Conservation (phyloP, 371 early-diverging fungal genomes). For the Capillidium heterosporum region DNA sequence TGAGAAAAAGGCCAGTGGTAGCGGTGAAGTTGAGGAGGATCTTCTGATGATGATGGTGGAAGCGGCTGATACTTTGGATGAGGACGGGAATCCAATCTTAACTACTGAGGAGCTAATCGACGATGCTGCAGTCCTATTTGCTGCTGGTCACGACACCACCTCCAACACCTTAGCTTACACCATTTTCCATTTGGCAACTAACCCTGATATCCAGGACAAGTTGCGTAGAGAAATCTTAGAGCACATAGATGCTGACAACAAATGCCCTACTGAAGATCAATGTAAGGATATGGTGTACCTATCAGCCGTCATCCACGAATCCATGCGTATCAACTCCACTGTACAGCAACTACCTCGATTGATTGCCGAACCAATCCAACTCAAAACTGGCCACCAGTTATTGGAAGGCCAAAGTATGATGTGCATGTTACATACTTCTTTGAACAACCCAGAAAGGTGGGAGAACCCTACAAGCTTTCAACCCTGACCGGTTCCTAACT, state of each 20-base stretch:
- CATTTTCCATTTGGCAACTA: not conserved
- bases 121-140: not conserved
- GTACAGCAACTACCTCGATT: not conserved
- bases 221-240: not conserved
- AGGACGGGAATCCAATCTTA: no score
- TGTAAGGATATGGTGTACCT: not conserved
- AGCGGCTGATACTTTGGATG: no score
- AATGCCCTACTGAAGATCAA: not conserved
- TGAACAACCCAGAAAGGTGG: not conserved
- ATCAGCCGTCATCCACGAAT: not conserved
- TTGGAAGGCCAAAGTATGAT: not conserved
- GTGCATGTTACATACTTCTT: not conserved
- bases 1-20: conserved; percentile 1
- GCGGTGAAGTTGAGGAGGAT: not conserved
- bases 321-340: not conserved
- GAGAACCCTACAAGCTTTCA: not conserved
- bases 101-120: not conserved
- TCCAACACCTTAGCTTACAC: not conserved
- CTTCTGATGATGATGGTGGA: not conserved
- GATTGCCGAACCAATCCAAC: not conserved
- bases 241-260: not conserved
- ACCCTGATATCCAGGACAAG: not conserved
- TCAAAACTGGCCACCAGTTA: no score
- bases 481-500: conserved; percentile 16
- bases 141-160: not conserved